Base-by-base conservation (phyloP, 164 flowering plant genomes). In the Akebia trifoliata region DNA sequence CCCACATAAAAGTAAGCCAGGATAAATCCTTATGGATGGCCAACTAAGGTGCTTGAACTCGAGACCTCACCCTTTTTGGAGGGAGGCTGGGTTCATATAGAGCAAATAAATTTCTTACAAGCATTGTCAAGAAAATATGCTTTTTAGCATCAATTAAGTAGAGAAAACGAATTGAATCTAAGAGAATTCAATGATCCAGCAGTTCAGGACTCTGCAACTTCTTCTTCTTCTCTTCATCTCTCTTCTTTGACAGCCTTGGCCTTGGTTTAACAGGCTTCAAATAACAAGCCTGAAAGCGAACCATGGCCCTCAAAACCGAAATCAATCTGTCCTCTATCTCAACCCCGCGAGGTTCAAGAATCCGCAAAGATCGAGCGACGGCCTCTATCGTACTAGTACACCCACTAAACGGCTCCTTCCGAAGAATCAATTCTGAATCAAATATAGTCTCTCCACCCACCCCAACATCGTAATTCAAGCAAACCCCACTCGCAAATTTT, bases 321-420 rank as follows among this genome's bases (percentile, higher is more conserved):
- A 93, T 45, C 67, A 93, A 48, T 25, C 52, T 59, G 29, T 62
- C 57, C 76, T 85, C 96, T 24, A 90, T 74, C 66, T 72, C 83
- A 34, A 32, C 44, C 50, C 97, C 99, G 34, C 63, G 39, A 10
- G 74, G 68, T 68, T 94, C 97, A 15, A 90, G 66, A 21, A 78
- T 69, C 25, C 83, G 31, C 74, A 94, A 53, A 36, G 81, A 77
- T 60, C 93, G 56, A 5, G 99, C 97, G 45, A 90, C 90, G 0
- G 95, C 99, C 73, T 94, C 97, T 65, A 83, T 69, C 0, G 99
- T 90, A 61, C 93, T 87, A 75, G 87, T 80, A 57, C 97, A 90
- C 40, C 97, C 99, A 28, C 76, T 60, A 59, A 74, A 83, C 0
- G 99, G 99, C 68, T 93, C 99, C 76, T 86, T 93, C 78, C 94